Conservation (phyloP, 2,329 filamentous ascomycete genomes). For the Cercospora zeina region DNA sequence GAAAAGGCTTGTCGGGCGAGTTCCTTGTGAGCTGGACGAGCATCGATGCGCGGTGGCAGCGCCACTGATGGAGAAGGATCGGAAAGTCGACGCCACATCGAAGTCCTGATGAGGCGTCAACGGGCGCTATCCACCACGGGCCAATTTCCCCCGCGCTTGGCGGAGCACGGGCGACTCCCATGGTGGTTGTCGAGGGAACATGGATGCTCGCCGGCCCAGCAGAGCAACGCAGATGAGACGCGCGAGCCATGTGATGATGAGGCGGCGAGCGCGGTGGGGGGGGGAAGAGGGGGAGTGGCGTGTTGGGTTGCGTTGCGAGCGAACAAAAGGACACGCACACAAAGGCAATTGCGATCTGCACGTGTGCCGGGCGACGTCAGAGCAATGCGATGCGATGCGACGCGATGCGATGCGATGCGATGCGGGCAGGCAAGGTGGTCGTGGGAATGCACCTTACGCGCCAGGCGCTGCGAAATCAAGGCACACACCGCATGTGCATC, state of each 20-base stretch:
- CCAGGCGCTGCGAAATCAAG: conserved; percentile 5
- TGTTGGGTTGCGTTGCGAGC: not conserved
- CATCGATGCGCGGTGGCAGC: not conserved
- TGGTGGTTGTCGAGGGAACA: conserved; percentile 14
- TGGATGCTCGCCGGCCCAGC: conserved; percentile 11
- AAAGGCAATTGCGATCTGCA: conserved; percentile 14
- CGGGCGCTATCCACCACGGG: not conserved
- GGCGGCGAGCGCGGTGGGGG: not conserved
- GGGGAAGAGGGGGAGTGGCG: not conserved
- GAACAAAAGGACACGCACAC: not conserved
- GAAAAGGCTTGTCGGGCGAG: not conserved
- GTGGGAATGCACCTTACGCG: not conserved
- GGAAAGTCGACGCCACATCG: conserved; percentile 1
- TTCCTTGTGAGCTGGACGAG: not conserved
- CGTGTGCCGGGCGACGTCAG: conserved; percentile 1
- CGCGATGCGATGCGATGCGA: too few species aligned
- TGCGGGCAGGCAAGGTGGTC: conserved; percentile 1
- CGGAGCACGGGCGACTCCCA: not conserved
- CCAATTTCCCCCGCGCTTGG: conserved; percentile 9
- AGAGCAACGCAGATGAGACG: conserved; percentile 1
- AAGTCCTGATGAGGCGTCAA: not conserved
- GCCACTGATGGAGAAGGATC: conserved; percentile 10
- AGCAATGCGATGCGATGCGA: not conserved
- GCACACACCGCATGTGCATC: not conserved
- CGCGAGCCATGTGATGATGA: not conserved